Evolutionary conservation across 2,329 filamentous ascomycete genomes (phyloP), one percentile per base, ranked within the genome.

Genomic region (Fusarium succisae): DNA sequence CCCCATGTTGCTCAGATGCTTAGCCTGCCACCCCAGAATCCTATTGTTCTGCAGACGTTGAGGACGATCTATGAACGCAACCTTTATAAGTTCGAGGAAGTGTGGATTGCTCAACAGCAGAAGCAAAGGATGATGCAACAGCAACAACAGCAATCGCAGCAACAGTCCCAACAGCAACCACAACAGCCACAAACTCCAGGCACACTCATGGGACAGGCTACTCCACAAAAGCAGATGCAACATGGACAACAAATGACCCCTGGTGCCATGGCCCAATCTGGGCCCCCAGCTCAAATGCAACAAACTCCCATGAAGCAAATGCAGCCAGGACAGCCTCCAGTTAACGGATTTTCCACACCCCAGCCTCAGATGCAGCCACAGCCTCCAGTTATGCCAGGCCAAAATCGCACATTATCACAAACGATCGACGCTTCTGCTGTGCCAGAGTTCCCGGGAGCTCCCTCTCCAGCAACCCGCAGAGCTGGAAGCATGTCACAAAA

Each of bases 41-140:
- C 91, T 3, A 88, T 86, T 15, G 94, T 93, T 1, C 87, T 90
- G 5, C 88, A 89, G 66, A 91, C 96, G 75, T 81, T 98, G 75
- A 90, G 91, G 76, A 87, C 88, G 35, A 87, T 94, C 12, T 97
- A 96, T 81, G 92, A 95, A 77, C 87, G 89, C 41, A 95, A 95
- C 74, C 84, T 98, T 11, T 84, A 89, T 32, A 89, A 91, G 38
- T 98, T 97, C 73, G 95, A 98, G 80, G 89, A 91, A 67, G 89
- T 88, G 5, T 93, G 89, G 85, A 79, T 88, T 41, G 84, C 86
- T 39, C 88, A 89, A 75, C 89, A 90, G 70, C 86, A 86, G 73
- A 86, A 85, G 32, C 84, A 86, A 48, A 86, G 87, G 76, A 86
- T 88, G 79, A 84, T 87, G 59, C 87, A 90, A 70, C 84, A 87